Conservation (phyloP, 1,284 basidiomycete genomes). For the Heterobasidion annosum region DNA sequence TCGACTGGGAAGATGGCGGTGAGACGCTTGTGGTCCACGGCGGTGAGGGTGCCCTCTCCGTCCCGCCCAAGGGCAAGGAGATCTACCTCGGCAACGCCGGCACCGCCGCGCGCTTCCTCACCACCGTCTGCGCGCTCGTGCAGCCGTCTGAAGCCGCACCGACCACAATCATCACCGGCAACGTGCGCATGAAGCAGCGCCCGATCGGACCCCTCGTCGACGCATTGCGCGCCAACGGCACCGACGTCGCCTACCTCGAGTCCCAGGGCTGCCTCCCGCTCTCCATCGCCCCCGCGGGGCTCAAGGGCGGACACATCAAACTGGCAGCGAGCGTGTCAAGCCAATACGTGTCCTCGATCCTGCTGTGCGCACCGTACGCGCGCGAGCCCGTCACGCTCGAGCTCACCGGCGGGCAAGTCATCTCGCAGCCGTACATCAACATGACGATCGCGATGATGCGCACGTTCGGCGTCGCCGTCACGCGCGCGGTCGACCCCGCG, state of each 20-base stretch:
- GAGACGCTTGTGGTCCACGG: slow-evolving; percentile 92
- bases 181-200: slow-evolving; percentile 98
- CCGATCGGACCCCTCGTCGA: slow-evolving; percentile 94
- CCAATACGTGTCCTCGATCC: slow-evolving; percentile 97
- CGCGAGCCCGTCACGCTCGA: slow-evolving; percentile 76
- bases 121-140: slow-evolving; percentile 89
- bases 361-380: slow-evolving; percentile 95
- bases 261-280: slow-evolving; percentile 84
- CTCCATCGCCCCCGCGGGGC: slow-evolving; percentile 75
- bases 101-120: slow-evolving; percentile 96
- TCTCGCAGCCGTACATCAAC: slow-evolving; percentile 99
- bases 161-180: slow-evolving; percentile 86
- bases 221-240: slow-evolving; percentile 81
- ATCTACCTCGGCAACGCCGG: slow-evolving; percentile 97
- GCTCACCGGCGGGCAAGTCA: slow-evolving; percentile 88
- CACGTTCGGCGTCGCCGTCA: slow-evolving; percentile 83
- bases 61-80: slow-evolving; percentile 76
- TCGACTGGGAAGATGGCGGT: slow-evolving; percentile 88
- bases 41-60: slow-evolving; percentile 72
- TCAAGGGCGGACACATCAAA: slow-evolving; percentile 78
- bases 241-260: slow-evolving; percentile 73
- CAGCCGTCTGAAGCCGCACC: slow-evolving; percentile 34
- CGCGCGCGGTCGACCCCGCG: slow-evolving; percentile 54
- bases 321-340: slow-evolving; percentile 93
- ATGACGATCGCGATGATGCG: slow-evolving; percentile 99